Conservation (phyloP, 1,284 basidiomycete genomes). For the Vanrija sp. region DNA sequence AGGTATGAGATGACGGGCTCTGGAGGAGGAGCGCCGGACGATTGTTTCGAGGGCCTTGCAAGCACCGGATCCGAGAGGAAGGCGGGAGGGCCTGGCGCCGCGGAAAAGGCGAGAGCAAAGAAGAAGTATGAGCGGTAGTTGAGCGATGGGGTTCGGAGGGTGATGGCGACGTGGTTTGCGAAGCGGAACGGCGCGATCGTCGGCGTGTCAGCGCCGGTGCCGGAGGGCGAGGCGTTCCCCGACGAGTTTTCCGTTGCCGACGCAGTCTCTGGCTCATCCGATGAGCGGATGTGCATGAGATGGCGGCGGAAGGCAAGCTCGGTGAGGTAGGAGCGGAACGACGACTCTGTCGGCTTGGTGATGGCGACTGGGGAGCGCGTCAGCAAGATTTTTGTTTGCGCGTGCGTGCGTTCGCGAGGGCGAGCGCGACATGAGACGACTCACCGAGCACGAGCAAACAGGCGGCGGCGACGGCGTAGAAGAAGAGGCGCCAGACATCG, state of each 20-base stretch:
- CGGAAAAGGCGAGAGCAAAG: slow-evolving; percentile 69
- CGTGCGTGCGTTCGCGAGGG: neutral
- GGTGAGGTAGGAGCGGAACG: slow-evolving; percentile 88
- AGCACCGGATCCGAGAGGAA: slow-evolving; percentile 37
- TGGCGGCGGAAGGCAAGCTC: slow-evolving; percentile 93
- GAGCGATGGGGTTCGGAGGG: slow-evolving; percentile 80
- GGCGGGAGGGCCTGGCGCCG: slow-evolving; percentile 42
- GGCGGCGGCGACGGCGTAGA: slow-evolving; percentile 33
- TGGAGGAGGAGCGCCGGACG: slow-evolving; percentile 9
- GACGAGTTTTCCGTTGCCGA: slow-evolving; percentile 28
- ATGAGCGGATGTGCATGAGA: slow-evolving; percentile 70
- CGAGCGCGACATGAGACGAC: slow-evolving; percentile 2
- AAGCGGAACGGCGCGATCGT: slow-evolving; percentile 66
- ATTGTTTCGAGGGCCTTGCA: slow-evolving; percentile 7
- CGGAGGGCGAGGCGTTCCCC: slow-evolving; percentile 30
- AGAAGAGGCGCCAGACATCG: slow-evolving; percentile 30
- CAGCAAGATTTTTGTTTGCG: neutral
- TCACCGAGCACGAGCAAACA: slow-evolving; percentile 35
- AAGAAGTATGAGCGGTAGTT: slow-evolving; percentile 50
- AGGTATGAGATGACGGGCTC: slow-evolving; percentile 36
- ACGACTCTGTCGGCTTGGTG: slow-evolving; percentile 86
- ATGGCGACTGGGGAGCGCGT: slow-evolving; percentile 66
- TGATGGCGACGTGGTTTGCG: slow-evolving; percentile 83
- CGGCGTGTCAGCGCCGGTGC: slow-evolving; percentile 40
- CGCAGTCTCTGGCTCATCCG: slow-evolving; percentile 54